Base-by-base conservation (phyloP, 2,329 filamentous ascomycete genomes). In the Periconia sp. region DNA sequence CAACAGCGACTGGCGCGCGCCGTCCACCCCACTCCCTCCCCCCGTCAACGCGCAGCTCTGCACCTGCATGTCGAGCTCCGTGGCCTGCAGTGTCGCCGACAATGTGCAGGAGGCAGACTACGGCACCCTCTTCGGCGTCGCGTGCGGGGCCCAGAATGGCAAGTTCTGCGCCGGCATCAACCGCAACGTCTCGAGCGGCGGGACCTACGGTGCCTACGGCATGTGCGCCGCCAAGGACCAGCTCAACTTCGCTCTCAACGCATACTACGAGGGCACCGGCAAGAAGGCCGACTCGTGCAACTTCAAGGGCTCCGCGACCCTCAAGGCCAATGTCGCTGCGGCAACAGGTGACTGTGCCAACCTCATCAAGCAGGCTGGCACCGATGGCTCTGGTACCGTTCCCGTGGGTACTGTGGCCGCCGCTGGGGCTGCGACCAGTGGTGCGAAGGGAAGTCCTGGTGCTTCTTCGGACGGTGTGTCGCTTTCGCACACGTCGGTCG, bases 41-140 rank as follows among this genome's bases (percentile, higher is more conserved):
- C 84, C 84, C 11, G 92, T 92, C 59, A 91, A 97, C 77, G 70
- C 84, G 44, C 69, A 85, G 43, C 86, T 96, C 45, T 99, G 94
- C 82, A 75, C 81, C 53, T 99, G 94, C 84, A 96, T 96, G 90
- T 82, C 84, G 73, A 79, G 84, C 59, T 85, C 85, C 43, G 79
- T 96, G 53, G 77, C 79, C 54, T 99, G 94, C 77, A 82, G 83
- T 27, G 85, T 91, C 56, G 74, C 80, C 45, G 62, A 67, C 52
- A 74, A 76, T 63, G 77, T 91, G 20, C 77, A 82, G 59, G 72
- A 78, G 47, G 79, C 86, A 50, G 77, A 85, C 52, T 88, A 85
- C 66, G 84, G 82, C 47, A 77, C 82, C 15, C 82, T 94, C 62
- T 97, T 97, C 75, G 81, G 80, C 71, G 86, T 78, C 73, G 83